Base-by-base conservation (phyloP, 2,329 filamentous ascomycete genomes). In the Colletotrichum costaricense region DNA sequence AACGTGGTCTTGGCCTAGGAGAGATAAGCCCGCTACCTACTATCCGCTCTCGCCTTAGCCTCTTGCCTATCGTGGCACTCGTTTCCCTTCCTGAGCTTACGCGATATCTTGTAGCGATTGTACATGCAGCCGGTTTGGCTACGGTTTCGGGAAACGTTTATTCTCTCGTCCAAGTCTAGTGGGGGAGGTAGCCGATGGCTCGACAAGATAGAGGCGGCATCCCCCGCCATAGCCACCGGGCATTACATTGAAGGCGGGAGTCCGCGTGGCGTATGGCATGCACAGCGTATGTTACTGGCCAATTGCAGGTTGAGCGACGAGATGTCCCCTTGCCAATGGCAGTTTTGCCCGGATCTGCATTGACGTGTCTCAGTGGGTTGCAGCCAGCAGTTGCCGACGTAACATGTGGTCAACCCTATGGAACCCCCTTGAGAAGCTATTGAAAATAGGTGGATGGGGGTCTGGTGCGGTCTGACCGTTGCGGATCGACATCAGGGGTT, bases 341-440 rank as follows among this genome's bases (percentile, higher is more conserved):
- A 16, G 12, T 11, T 38, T 12, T 5, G 8, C 30, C 68, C 63
- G 68, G 56, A 67, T 56, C 46, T 56, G 56, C 63, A 71, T 56
- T 60, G 42, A 42, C 54, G 26, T 65, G 60, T 64, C 52, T 65
- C 52, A 55, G 38, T 58, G 52, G 60, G 67, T 65, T 38, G 67
- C 38, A 69, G 19, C 22, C 52, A 52, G 59, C 26, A 65, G 59
- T 59, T 65, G 67, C 60, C 67, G 60, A 69, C 28, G 59, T 65
- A 46, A 28, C 57, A 56, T 26, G 67, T 35, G 14, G 58, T 35
- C 66, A 63, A 63, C 35, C 35, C 33, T 56, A 57, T 35, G 33
- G 58, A 63, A 57, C 55, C 63, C 52, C 28, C 26, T 42, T 66
- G 22, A 11, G 56, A 55, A 38, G 56, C 56, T 26, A 42, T 30